phyloP scores from a whole-genome alignment of 164 flowering plant species.

The Tetrastigma voinierianum region DNA sequence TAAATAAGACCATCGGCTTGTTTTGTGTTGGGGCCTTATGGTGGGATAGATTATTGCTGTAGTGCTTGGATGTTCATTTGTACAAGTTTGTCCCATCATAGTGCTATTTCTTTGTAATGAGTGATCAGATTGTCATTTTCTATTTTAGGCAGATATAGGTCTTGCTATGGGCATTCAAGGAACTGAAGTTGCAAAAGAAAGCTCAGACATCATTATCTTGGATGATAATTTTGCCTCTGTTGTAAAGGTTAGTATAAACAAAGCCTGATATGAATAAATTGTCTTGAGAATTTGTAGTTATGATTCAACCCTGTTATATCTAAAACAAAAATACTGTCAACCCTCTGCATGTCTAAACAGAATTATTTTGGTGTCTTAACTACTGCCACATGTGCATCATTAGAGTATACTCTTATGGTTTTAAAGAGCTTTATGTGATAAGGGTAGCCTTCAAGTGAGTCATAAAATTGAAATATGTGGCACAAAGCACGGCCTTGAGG shows the following conservation, averaged over 20 bases:
- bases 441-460: too few relatives aligned
- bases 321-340: too few relatives aligned
- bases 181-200: constrained; percentile 81
- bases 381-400: too few relatives aligned
- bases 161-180: constrained; percentile 81
- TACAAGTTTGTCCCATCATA: neutral
- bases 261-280: neutral
- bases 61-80: neutral
- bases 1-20: too few relatives aligned
- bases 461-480: too few relatives aligned
- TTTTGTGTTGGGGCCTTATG: neutral
- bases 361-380: neutral
- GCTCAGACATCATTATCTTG: constrained; percentile 71
- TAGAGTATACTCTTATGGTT: too few relatives aligned
- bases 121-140: constrained; percentile 12
- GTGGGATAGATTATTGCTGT: neutral
- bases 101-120: neutral
- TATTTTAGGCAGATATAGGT: constrained; percentile 69
- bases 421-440: too few relatives aligned
- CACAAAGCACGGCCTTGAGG: too few relatives aligned
- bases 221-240: constrained; percentile 79
- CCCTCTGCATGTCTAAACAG: neutral
- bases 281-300: too few relatives aligned
- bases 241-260: constrained; percentile 45
- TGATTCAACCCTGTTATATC: neutral